Evolutionary conservation across 768 basidiomycete species (phyloP).

Genomic region (Serendipita indica): DNA sequence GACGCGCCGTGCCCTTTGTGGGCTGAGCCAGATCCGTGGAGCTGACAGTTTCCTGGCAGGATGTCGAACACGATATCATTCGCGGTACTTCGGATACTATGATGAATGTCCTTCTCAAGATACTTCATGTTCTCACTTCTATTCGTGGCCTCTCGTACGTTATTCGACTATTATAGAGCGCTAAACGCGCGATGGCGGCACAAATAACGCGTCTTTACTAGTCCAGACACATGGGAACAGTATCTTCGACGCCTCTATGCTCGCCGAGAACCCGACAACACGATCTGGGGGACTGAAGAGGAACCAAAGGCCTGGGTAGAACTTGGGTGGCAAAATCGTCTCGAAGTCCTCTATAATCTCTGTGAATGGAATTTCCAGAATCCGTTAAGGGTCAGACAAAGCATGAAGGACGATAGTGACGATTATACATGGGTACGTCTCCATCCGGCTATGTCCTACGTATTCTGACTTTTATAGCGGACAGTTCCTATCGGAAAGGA

Average conservation of each 20-base stretch:
- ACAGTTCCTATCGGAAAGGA: conserved; percentile 80
- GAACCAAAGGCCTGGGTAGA: conserved; percentile 12
- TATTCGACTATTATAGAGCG: conserved; percentile 14
- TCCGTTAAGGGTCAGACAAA: conserved; percentile 44
- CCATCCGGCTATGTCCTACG: conserved; percentile 11
- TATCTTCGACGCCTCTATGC: conserved; percentile 62
- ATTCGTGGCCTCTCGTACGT: conserved; percentile 14
- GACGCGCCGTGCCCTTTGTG: background rate
- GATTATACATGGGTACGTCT: conserved; percentile 57
- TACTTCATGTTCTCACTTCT: conserved; percentile 5
- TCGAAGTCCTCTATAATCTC: conserved; percentile 58
- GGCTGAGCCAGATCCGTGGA: background rate
- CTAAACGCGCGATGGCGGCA: background rate
- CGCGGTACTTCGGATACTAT: conserved; percentile 27
- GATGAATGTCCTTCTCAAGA: conserved; percentile 4
- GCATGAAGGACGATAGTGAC: conserved; percentile 73
- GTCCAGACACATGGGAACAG: conserved; percentile 65
- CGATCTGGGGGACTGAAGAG: conserved; percentile 52
- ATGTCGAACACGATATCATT: conserved; percentile 63
- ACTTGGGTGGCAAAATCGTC: conserved; percentile 55
- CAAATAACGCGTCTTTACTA: conserved; percentile 21
- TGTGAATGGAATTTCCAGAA: conserved; percentile 84
- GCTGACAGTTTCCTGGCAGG: conserved; percentile 28
- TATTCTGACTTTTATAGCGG: conserved; percentile 33
- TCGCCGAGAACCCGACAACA: conserved; percentile 53